Evolutionary conservation across 805 yeast species (phyloP).

Genomic region (Saturnispora hagleri): DNA sequence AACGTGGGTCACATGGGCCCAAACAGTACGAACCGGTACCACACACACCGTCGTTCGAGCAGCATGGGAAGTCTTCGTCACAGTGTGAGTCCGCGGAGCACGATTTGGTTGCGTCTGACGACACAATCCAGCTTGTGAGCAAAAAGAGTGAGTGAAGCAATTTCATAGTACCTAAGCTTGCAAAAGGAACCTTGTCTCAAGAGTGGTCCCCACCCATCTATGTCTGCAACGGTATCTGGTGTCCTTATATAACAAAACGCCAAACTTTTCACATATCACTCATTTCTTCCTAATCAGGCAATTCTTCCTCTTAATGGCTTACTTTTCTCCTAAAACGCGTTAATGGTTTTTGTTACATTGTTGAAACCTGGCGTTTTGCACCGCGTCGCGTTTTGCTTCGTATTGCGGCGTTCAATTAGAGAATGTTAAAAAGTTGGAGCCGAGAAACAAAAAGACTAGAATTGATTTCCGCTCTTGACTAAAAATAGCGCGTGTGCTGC

Average conservation of each 20-base stretch:
- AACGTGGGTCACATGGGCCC: conserved; percentile 80
- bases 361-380: not conserved
- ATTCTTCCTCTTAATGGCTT: not conserved
- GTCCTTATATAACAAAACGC: not conserved
- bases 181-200: not conserved
- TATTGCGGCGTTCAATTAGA: not conserved
- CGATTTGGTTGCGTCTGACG: conserved; percentile 11
- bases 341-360: not conserved
- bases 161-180: not conserved
- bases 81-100: conserved; percentile 54
- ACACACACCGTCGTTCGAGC: conserved; percentile 59
- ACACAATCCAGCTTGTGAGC: not conserved
- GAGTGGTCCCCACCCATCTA: not conserved
- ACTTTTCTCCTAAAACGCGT: not conserved
- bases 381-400: not conserved
- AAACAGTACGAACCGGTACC: conserved; percentile 47
- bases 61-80: conserved; percentile 64
- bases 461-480: not conserved
- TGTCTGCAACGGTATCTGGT: no score
- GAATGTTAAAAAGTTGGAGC: not conserved
- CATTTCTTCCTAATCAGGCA: not conserved
- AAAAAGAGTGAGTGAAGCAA: not conserved
- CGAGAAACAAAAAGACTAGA: no score
- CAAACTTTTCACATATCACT: not conserved
- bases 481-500: not conserved